phyloP scores from a whole-genome alignment of 2,329 filamentous ascomycete genomes.

The Dactylonectria macrodidyma region DNA sequence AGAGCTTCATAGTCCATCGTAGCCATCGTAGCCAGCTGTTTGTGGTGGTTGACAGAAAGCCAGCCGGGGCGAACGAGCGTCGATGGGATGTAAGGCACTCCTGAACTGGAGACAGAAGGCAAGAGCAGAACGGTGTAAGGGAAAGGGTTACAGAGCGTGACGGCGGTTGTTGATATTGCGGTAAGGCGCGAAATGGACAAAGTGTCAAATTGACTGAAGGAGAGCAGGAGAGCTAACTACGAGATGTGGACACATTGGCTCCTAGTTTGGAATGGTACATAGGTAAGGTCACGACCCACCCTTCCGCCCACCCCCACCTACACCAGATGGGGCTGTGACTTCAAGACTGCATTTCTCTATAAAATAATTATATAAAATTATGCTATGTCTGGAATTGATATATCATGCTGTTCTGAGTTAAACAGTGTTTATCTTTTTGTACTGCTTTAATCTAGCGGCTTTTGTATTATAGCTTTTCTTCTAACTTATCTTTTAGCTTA shows the following conservation, averaged over 20 bases:
- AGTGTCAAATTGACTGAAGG: background rate
- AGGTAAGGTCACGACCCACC: too few species aligned
- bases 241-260: constrained; percentile 25
- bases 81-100: background rate
- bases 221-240: background rate
- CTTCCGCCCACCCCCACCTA: too few species aligned
- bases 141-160: background rate
- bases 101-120: background rate
- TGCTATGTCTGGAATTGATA: too few species aligned
- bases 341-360: too few species aligned
- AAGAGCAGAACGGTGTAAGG: background rate
- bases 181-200: background rate
- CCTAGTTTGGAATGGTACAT: background rate
- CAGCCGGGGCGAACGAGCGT: background rate
- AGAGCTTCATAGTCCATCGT: constrained; percentile 92
- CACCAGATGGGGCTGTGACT: too few species aligned
- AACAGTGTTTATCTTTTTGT: too few species aligned
- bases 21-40: constrained; percentile 2
- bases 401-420: too few species aligned
- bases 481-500: too few species aligned
- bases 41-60: background rate
- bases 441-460: too few species aligned
- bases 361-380: too few species aligned
- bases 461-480: too few species aligned
- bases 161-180: background rate